These are phyloP conservation scores for Zasmidium citrigriseum DNA, from an alignment of 2,329 filamentous ascomycete genomes.

Conservation along the genomic window DNA sequence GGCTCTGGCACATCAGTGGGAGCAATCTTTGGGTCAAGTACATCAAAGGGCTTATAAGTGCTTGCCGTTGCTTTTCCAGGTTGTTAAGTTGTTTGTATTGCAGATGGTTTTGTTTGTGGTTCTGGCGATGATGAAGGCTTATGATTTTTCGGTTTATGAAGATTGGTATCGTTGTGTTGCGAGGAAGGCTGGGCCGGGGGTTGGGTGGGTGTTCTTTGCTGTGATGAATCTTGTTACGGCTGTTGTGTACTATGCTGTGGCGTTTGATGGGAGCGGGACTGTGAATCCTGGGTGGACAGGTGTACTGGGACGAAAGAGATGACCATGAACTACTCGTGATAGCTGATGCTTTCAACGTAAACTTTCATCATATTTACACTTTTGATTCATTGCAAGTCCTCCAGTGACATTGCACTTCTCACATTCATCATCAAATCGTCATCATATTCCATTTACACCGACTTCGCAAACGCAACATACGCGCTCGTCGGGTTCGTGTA, in stretches of 20 bases:
- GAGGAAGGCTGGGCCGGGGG: background rate
- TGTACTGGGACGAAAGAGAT: background rate
- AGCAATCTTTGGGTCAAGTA: no score
- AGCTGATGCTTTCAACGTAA: background rate
- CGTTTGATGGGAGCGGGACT: background rate
- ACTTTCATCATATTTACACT: background rate
- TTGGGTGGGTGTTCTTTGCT: background rate
- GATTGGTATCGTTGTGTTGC: background rate
- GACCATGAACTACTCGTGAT: background rate
- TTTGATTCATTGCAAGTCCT: background rate
- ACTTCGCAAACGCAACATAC: conserved; percentile 28
- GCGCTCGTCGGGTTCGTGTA: conserved; percentile 19
- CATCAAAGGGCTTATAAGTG: no score
- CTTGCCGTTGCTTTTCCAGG: no score
- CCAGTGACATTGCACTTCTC: background rate
- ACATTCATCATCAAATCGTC: background rate
- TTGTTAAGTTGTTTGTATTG: no score
- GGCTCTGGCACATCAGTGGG: no score
- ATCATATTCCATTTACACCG: conserved; percentile 7
- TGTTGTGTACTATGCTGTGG: background rate
- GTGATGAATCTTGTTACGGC: background rate
- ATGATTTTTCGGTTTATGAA: background rate
- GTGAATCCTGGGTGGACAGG: background rate
- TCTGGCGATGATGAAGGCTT: background rate
- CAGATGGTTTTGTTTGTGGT: background rate